A percentile compares a stretch with the other conserved stretches of the same genome.
Conservation (phyloP, 1,139 yeast genomes). For the Suhomyces panamericanus region DNA sequence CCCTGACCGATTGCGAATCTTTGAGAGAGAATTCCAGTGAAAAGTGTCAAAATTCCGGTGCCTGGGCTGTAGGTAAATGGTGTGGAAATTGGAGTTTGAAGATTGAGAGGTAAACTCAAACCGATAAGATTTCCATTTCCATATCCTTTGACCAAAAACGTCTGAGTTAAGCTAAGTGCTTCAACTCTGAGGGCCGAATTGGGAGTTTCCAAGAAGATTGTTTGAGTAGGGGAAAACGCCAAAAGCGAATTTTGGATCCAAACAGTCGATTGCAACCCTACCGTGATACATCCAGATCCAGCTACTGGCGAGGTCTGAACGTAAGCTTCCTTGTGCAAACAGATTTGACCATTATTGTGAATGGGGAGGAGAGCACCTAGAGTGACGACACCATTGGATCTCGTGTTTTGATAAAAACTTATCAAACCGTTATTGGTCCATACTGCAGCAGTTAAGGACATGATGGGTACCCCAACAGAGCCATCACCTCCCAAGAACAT, state of each 20-base stretch:
- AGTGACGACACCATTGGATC: conserved; percentile 12
- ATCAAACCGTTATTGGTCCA: conserved; percentile 19
- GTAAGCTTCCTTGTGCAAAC: conserved; percentile 16
- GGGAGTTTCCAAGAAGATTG: conserved; percentile 15
- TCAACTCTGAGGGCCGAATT: conserved; percentile 16
- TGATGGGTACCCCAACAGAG: conserved; percentile 12
- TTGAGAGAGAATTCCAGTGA: conserved; percentile 12
- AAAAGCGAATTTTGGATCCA: conserved; percentile 12
- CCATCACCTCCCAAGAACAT: conserved; percentile 16
- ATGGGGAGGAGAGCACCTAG: conserved; percentile 13
- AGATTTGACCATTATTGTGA: conserved; percentile 17
- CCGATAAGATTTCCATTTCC: conserved; percentile 33
- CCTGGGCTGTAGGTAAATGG: conserved; percentile 16
- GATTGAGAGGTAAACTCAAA: conserved; percentile 18
- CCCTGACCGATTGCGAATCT: conserved; percentile 28
- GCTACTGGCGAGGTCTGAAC: conserved; percentile 14
- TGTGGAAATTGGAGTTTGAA: neutral
- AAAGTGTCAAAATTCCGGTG: conserved; percentile 26
- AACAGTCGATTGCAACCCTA: conserved; percentile 11
- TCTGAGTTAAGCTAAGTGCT: conserved; percentile 19
- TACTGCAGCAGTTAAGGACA: conserved; percentile 12
- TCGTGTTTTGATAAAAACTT: conserved; percentile 12
- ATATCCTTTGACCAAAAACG: conserved; percentile 30
- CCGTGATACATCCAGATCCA: conserved; percentile 20
- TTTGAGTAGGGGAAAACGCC: conserved; percentile 14